Base-by-base conservation (phyloP, 2,329 filamentous ascomycete genomes). In the Aspergillus fischeri region DNA sequence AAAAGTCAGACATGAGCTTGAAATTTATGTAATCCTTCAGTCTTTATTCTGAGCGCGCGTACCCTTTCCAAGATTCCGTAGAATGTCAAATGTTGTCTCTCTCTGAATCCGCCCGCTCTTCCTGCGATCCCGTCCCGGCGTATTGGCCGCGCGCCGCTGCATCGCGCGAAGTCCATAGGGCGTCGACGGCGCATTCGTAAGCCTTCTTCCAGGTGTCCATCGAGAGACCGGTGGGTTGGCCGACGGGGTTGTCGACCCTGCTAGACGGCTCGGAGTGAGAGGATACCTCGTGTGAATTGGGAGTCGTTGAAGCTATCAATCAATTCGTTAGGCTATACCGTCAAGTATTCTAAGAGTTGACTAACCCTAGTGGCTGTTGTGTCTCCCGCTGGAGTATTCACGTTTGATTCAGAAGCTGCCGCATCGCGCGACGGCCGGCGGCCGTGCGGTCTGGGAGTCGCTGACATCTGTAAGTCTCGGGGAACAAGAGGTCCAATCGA, bases 121-220 rank as follows among this genome's bases (percentile, higher is more conserved):
- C 54, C 81, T 70, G 49, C 78, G 75, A 62, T 81, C 75, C 11
- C 79, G 76, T 35, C 73, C 75, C 21, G 81, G 80, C 2, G 81
- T 82, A 60, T 78, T 78, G 4, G 77, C 78, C 11, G 79, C 79
- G 63, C 81, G 80, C 63, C 82, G 78, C 67, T 83, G 78, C 28
- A 83, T 72, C 9, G 82, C 81, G 45, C 80, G 76, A 55, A 83
- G 76, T 27, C 80, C 81, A 73, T 83, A 79, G 0, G 82, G 82
- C 17, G 82, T 84, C 4, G 80, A 78, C 8, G 81, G 82, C 17
- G 77, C 77, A 20, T 63, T 70, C 49, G 53, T 60, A 35, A 60
- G 66, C 54, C 67, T 63, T 24, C 64, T 65, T 41, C 73, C 67
- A 27, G 74, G 73, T 32, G 73, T 76, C 45, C 63, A 67, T 59